Evolutionary conservation across 345 rosid genomes (phyloP), one percentile per base, ranked within the genome.

Genomic region (Eucalyptus tenuipes): DNA sequence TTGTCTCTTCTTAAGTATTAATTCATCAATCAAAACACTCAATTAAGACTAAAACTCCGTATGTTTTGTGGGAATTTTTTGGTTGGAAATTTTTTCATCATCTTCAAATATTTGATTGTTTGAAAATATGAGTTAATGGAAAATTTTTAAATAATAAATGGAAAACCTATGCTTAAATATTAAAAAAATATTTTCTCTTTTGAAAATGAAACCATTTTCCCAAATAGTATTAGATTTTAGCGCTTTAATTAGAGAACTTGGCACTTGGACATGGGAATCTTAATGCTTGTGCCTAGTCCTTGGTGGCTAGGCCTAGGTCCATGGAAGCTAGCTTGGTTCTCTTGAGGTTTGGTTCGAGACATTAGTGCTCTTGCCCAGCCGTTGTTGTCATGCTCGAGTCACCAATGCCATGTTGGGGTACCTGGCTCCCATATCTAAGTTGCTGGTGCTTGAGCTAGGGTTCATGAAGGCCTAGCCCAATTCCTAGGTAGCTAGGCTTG

Each of bases 281-380:
- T 64, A 14, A 64, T 64, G 31, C 37, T 13, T 64, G 71, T 64
- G 37, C 31, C 17, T n/a, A 7, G 31, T 64, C 71, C 71, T 64
- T 7, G 18, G 18, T 14, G 37, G 71, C 37, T 61, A 13, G 71
- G 17, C 8, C 3, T 0, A 0, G 4, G 14, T 59, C 66, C 66
- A 59, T 59, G 66, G 31, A 59, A 4, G 66, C 15, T 25, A 1
- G 66, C 66, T 3, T 0, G 5, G 4, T 5, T 59, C 66, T 11
- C 66, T 59, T 27, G 14, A 25, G n/a, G 66, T 5, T 0, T 0
- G 6, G 66, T 27, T 27, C 0, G 6, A 27, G 31, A 59, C 3
- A 59, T 13, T 13, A 7, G 3, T 59, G 7, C 66, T 0, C 5
- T 4, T 29, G 4, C 31, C 0, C 6, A 59, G 68, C 27, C 68